These are phyloP conservation scores for Penicillium sp. DNA, from an alignment of 2,329 filamentous ascomycete genomes.

Conservation along the genomic window DNA sequence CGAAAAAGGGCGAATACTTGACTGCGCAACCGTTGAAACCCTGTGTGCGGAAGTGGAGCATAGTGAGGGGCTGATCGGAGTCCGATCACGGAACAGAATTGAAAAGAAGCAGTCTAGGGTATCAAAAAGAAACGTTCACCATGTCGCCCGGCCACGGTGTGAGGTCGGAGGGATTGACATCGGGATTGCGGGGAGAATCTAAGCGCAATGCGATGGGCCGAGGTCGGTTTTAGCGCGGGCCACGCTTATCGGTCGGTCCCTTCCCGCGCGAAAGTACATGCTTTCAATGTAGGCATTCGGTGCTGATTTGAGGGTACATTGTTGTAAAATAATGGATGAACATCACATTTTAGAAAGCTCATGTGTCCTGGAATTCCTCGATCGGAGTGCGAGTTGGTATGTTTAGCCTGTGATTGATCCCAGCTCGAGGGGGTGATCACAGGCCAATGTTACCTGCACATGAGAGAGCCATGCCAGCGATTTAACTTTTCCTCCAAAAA, in stretches of 20 bases:
- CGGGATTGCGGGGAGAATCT: constrained; percentile 26
- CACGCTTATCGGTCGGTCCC: constrained; percentile 7
- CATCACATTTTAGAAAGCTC: background rate
- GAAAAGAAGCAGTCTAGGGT: background rate
- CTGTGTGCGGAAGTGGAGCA: constrained; percentile 92
- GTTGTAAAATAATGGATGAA: background rate
- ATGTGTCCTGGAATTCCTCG: background rate
- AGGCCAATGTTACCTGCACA: background rate
- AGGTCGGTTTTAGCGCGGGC: constrained; percentile 17
- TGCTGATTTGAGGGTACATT: background rate
- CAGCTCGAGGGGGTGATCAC: background rate
- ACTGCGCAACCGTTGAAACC: constrained; percentile 96
- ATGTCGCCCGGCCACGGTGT: constrained; percentile 4
- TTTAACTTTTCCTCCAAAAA: background rate
- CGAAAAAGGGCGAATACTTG: constrained; percentile 98
- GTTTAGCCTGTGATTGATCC: background rate
- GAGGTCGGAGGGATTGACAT: constrained; percentile 10
- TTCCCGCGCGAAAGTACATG: constrained; percentile 6
- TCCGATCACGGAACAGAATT: constrained; percentile 1
- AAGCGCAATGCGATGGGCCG: constrained; percentile 17
- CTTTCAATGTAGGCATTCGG: background rate
- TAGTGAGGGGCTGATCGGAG: constrained; percentile 41
- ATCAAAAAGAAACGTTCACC: constrained; percentile 6
- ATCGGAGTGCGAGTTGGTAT: background rate
- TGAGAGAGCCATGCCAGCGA: background rate